Base-by-base conservation (phyloP, 495 filamentous ascomycete species). In the Hypomontagnella submonticulosa region DNA sequence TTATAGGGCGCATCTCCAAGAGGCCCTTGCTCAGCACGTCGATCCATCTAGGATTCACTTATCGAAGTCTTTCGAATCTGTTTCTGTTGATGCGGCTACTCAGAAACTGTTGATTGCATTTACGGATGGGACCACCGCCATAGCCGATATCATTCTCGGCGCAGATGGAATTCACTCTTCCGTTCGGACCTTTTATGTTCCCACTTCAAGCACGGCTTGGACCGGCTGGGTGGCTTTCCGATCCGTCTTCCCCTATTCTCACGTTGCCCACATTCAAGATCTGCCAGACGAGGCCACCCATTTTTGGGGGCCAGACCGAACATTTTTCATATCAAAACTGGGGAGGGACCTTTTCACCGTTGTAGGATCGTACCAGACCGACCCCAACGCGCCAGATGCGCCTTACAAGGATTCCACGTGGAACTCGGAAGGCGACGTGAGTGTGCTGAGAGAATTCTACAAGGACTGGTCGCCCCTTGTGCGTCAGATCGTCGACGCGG, bases 251-350 rank as follows among this genome's bases (percentile, higher is more conserved):
- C 77, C 78, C 51, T 71, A 71, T 2, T 75, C 73, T 1, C 57
- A 78, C 37, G 75, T 80, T 3, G 74, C 75, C 33, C 62, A 74
- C 32, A 74, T 83, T 16, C 72, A 76, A 3, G 66, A 75, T 60
- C 41, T 84, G 4, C 80, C 79, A 5, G 57, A 73, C 13, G 82
- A 83, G 57, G 80, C 82, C 10, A 73, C 72, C 13, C 81, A 82
- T 41, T 83, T 81, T 75, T 83, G 80, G 81, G 79, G 79, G 12
- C 81, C 76, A 10, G 72, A 77, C 16, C 75, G 79, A 20, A 79
- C 75, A 12, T 79, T 83, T n/a, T 83, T 84, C 61, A 72, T 76
- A 8, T 81, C 79, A 32, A 71, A 73, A 42, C 75, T 83, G 11
- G 80, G 79, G 66, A 75, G 61, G 54, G 61, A 57, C 48, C 62